These are phyloP conservation scores for Calonectria ilicicola DNA, from an alignment of 2,329 filamentous ascomycete species.

Conservation along the genomic window DNA sequence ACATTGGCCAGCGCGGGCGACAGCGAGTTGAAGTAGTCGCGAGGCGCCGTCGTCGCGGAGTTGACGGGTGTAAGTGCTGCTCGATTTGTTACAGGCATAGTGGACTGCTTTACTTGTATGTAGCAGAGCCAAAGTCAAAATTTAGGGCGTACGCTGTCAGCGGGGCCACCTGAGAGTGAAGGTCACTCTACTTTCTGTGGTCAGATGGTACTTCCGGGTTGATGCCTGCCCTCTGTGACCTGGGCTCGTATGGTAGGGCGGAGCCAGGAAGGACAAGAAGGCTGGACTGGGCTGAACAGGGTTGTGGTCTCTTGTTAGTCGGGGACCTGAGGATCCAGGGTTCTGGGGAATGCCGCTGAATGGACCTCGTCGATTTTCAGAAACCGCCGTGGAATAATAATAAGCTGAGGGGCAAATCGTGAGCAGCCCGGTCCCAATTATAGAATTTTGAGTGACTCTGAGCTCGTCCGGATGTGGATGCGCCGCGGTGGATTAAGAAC, in stretches of 20 bases:
- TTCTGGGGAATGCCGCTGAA: conserved; percentile 9
- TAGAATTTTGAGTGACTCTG: conserved; percentile 8
- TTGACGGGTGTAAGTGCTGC: conserved; percentile 46
- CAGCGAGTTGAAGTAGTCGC: conserved; percentile 47
- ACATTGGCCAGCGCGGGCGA: conserved; percentile 45
- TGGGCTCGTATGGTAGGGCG: conserved; percentile 46
- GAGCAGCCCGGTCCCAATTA: conserved; percentile 17
- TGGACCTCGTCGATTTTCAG: conserved; percentile 6
- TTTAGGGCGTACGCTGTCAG: conserved; percentile 44
- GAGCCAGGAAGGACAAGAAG: conserved; percentile 38
- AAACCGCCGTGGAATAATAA: conserved; percentile 9
- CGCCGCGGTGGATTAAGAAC: conserved; percentile 20
- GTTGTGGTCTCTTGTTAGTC: conserved; percentile 27
- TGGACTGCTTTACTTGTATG: conserved; percentile 38
- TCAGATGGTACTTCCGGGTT: conserved; percentile 48
- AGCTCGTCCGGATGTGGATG: conserved; percentile 8
- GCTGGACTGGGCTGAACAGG: conserved; percentile 40
- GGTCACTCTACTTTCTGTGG: conserved; percentile 49
- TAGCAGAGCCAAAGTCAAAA: conserved; percentile 38
- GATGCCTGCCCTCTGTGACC: conserved; percentile 43
- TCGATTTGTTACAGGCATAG: conserved; percentile 49
- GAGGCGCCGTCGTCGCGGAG: conserved; percentile 35
- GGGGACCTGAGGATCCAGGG: conserved; percentile 30
- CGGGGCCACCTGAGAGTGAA: conserved; percentile 42
- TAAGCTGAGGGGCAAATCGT: conserved; percentile 25